A percentile compares a stretch with the other conserved stretches of the same genome.
These are phyloP conservation scores for Quercus variabilis DNA, from an alignment of 306 rosid species.

Conservation along the genomic window DNA sequence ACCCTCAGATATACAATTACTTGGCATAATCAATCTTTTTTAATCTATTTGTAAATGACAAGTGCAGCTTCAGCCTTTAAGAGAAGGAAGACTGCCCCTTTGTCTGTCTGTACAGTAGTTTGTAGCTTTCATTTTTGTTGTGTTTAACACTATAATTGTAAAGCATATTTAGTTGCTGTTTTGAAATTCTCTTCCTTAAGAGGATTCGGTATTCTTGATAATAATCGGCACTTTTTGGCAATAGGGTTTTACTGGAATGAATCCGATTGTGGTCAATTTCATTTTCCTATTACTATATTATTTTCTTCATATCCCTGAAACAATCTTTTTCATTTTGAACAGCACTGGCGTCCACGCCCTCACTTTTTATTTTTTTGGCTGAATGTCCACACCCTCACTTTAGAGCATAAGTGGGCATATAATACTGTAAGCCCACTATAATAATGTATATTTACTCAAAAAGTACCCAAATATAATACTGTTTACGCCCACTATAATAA, in stretches of 20 bases:
- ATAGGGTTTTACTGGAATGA: not conserved
- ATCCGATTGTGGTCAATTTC: too few species aligned
- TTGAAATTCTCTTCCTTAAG: conserved; percentile 8
- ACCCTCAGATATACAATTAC: conserved; percentile 99
- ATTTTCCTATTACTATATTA: too few species aligned
- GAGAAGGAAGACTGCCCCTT: not conserved
- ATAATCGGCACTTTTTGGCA: not conserved
- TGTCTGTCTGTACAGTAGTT: conserved; percentile 46
- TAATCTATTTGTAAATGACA: conserved; percentile 32
- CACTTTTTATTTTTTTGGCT: too few species aligned
- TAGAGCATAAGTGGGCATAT: too few species aligned
- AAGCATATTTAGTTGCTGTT: conserved; percentile 32
- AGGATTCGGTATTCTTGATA: not conserved
- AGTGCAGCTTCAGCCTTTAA: conserved; percentile 25
- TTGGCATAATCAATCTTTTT: conserved; percentile 56
- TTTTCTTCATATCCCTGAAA: too few species aligned
- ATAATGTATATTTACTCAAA: too few species aligned
- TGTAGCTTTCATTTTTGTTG: conserved; percentile 26
- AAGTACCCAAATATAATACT: too few species aligned
- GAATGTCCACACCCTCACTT: too few species aligned
- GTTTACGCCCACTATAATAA: too few species aligned
- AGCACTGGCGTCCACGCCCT: too few species aligned
- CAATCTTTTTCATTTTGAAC: too few species aligned
- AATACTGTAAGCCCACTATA: too few species aligned
- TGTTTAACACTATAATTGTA: conserved; percentile 54